Evolutionary conservation across 306 rosid species (phyloP).

Genomic region (Rosa chinensis): DNA sequence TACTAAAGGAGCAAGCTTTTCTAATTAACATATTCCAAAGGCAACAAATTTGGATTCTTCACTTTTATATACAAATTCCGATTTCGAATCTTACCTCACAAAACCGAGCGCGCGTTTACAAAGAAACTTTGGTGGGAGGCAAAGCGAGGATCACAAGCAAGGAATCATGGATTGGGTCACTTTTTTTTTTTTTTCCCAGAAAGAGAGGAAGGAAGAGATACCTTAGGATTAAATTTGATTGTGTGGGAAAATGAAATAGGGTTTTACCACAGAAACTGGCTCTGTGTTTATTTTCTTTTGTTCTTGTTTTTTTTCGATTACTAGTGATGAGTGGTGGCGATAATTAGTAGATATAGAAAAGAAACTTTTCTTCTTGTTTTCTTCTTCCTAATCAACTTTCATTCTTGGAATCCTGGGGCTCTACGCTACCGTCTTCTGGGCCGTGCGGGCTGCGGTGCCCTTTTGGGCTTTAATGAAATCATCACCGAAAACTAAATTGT

Average conservation of each 20-base stretch:
- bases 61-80: background rate
- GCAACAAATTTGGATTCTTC: background rate
- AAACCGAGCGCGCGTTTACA: background rate
- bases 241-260: background rate
- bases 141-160: background rate
- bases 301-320: background rate
- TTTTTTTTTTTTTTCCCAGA: too few relatives aligned
- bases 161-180: background rate
- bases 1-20: background rate
- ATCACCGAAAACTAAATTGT: too few relatives aligned
- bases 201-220: background rate
- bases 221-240: background rate
- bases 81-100: conserved; percentile 3
- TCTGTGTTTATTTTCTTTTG: background rate
- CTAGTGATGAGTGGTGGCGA: background rate
- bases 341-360: background rate
- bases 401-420: background rate
- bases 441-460: too few relatives aligned
- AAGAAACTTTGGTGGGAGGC: background rate
- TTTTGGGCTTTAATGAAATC: too few relatives aligned
- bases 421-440: too few relatives aligned
- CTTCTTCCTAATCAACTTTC: background rate
- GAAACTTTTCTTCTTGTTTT: background rate
- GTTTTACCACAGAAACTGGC: background rate
- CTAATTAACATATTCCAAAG: background rate